Evolutionary conservation across 2,329 filamentous ascomycete species (phyloP).

Genomic region (Tolypocladium guangdongense): DNA sequence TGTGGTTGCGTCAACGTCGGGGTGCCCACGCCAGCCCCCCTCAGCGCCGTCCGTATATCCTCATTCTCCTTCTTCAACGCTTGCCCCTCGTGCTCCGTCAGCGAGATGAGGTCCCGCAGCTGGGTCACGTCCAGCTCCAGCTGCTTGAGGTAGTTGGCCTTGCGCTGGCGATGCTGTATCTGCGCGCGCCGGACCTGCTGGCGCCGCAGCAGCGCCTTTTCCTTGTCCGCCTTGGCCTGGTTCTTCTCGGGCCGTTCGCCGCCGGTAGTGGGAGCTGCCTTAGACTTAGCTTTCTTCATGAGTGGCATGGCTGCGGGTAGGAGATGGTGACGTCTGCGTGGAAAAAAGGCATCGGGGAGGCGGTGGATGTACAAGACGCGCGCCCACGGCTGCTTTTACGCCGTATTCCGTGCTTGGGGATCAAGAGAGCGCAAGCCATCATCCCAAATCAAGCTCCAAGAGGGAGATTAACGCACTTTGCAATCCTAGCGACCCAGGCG

Average conservation of each 20-base stretch:
- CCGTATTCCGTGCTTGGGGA: not conserved
- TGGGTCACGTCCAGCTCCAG: constrained; percentile 39
- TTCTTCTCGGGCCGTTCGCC: constrained; percentile 1
- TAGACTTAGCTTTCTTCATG: not conserved
- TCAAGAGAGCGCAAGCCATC: not conserved
- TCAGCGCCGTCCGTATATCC: constrained; percentile 25
- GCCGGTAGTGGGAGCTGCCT: not conserved
- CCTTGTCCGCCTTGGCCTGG: constrained; percentile 11
- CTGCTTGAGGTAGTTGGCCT: constrained; percentile 42
- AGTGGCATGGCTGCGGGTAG: not conserved
- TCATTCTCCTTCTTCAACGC: constrained; percentile 32
- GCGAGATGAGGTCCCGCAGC: constrained; percentile 35
- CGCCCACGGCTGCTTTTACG: not conserved
- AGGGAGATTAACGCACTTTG: not conserved
- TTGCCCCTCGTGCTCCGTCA: constrained; percentile 26
- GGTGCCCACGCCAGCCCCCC: constrained; percentile 8
- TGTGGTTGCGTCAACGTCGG: not conserved
- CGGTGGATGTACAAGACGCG: not conserved
- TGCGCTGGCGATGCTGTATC: constrained; percentile 44
- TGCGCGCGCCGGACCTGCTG: constrained; percentile 43
- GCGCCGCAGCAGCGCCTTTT: constrained; percentile 35
- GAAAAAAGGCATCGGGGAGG: not conserved
- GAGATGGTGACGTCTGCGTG: not conserved
- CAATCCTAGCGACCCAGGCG: not conserved
- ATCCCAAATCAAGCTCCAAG: not conserved